phyloP scores from a whole-genome alignment of 2,329 filamentous ascomycete genomes.

The Hymenotorrendiella dingleyae region DNA sequence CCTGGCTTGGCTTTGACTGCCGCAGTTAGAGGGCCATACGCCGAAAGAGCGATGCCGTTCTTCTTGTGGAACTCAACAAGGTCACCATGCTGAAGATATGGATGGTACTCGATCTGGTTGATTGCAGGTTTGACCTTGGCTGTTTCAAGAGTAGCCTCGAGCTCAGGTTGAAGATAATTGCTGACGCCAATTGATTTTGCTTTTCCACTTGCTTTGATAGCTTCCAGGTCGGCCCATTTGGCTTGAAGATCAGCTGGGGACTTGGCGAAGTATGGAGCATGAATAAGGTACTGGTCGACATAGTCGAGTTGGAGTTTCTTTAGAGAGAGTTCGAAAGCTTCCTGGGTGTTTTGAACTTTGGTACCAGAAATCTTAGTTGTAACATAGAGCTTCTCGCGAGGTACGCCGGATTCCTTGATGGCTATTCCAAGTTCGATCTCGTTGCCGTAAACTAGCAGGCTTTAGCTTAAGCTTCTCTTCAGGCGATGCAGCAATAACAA shows the following conservation, averaged over 20 bases:
- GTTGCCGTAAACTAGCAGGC: slow-evolving; percentile 48
- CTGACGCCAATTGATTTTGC: slow-evolving; percentile 70
- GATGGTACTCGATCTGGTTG: slow-evolving; percentile 80
- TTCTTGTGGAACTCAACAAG: slow-evolving; percentile 44
- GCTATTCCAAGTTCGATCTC: slow-evolving; percentile 66
- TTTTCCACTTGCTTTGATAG: slow-evolving; percentile 60
- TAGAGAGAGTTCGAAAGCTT: slow-evolving; percentile 53
- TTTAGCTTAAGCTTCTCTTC: neutral
- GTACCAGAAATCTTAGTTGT: slow-evolving; percentile 50
- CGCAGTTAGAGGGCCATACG: slow-evolving; percentile 51
- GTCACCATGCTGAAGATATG: slow-evolving; percentile 62
- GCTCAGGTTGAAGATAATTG: slow-evolving; percentile 58
- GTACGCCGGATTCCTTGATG: slow-evolving; percentile 60
- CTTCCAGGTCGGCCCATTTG: slow-evolving; percentile 56
- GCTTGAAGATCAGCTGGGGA: slow-evolving; percentile 47
- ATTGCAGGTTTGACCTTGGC: slow-evolving; percentile 59
- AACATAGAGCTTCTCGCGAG: slow-evolving; percentile 64
- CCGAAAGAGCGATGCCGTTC: slow-evolving; percentile 50
- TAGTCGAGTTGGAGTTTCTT: slow-evolving; percentile 63
- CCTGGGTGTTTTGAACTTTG: slow-evolving; percentile 30
- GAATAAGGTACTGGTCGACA: slow-evolving; percentile 65
- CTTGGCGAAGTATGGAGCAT: slow-evolving; percentile 49
- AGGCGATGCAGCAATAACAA: slow-evolving; percentile 14
- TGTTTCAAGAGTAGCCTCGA: slow-evolving; percentile 51
- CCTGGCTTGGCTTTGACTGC: slow-evolving; percentile 44